These are phyloP conservation scores for Scutellaria minor DNA, from an alignment of 257 asterid species.

Conservation along the genomic window DNA sequence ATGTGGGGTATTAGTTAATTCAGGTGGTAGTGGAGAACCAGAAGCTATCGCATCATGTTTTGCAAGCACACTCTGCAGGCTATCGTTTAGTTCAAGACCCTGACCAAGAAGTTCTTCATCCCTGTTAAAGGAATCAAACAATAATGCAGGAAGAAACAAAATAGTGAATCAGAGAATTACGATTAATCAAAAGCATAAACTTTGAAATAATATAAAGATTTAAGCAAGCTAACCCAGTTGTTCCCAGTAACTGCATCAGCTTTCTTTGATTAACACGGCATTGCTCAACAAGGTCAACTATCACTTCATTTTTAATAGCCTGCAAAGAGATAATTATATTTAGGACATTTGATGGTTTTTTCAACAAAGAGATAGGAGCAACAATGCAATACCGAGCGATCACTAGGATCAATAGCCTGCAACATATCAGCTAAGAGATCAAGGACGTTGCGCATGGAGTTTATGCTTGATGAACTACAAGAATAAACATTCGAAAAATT, in stretches of 20 bases:
- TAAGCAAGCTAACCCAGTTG: slow-evolving; percentile 55
- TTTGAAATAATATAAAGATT: neutral
- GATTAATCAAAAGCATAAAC: neutral
- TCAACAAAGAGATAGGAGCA: neutral
- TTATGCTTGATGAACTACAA: slow-evolving; percentile 60
- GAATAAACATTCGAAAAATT: neutral
- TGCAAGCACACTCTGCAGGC: slow-evolving; percentile 68
- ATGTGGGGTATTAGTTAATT: slow-evolving; percentile 29
- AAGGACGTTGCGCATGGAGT: slow-evolving; percentile 66
- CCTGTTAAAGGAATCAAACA: slow-evolving; percentile 42
- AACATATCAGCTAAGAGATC: slow-evolving; percentile 86
- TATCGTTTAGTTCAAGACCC: slow-evolving; percentile 91
- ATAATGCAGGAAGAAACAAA: neutral
- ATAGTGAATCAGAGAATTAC: neutral
- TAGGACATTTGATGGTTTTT: slow-evolving; percentile 8
- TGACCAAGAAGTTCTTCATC: slow-evolving; percentile 85
- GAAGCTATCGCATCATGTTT: slow-evolving; percentile 85
- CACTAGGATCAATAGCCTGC: slow-evolving; percentile 70
- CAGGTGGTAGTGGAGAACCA: slow-evolving; percentile 65
- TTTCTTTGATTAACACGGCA: slow-evolving; percentile 83
- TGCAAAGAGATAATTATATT: slow-evolving; percentile 34
- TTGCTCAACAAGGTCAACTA: slow-evolving; percentile 65
- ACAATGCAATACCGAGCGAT: slow-evolving; percentile 54
- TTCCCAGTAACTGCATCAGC: slow-evolving; percentile 71
- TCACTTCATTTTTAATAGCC: slow-evolving; percentile 59